These are phyloP conservation scores for Ormosia emarginata DNA, from an alignment of 306 rosid species.

Conservation along the genomic window DNA sequence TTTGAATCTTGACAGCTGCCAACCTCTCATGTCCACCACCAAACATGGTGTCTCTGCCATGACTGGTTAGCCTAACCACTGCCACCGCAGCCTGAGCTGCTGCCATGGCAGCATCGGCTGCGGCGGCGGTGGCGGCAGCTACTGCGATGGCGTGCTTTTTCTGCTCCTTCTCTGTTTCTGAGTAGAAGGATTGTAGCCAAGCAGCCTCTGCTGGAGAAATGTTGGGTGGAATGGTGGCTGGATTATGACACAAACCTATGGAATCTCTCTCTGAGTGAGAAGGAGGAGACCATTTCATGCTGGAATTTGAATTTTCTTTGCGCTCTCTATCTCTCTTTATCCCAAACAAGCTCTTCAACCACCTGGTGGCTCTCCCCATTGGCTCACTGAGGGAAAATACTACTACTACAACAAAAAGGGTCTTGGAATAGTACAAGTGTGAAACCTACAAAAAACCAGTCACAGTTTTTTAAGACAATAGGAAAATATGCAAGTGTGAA, in stretches of 20 bases:
- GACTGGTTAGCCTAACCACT: slow-evolving; percentile 83
- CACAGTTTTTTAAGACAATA: slow-evolving; percentile 9
- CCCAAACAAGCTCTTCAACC: slow-evolving; percentile 82
- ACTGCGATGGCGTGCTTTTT: slow-evolving; percentile 92
- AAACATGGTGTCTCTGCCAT: slow-evolving; percentile 63
- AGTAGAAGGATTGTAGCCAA: slow-evolving; percentile 74
- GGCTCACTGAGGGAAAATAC: neutral
- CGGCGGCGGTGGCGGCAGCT: slow-evolving; percentile 88
- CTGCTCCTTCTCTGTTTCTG: slow-evolving; percentile 72
- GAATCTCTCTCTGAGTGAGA: slow-evolving; percentile 28
- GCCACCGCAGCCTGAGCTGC: slow-evolving; percentile 94
- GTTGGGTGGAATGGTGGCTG: slow-evolving; percentile 74
- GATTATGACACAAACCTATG: slow-evolving; percentile 56
- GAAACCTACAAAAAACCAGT: slow-evolving; percentile 11
- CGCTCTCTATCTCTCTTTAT: slow-evolving; percentile 55
- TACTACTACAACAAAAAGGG: neutral
- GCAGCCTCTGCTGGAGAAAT: slow-evolving; percentile 79
- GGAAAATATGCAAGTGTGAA: slow-evolving; percentile 7
- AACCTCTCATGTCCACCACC: slow-evolving; percentile 61
- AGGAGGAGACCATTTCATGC: slow-evolving; percentile 11
- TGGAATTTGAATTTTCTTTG: slow-evolving; percentile 35
- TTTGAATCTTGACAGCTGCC: slow-evolving; percentile 85
- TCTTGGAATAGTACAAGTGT: slow-evolving; percentile 17
- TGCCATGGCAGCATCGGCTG: slow-evolving; percentile 92
- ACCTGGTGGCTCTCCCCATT: slow-evolving; percentile 83